phyloP scores from a whole-genome alignment of 78 protist species.

The Tieghemostelium lacteum region DNA sequence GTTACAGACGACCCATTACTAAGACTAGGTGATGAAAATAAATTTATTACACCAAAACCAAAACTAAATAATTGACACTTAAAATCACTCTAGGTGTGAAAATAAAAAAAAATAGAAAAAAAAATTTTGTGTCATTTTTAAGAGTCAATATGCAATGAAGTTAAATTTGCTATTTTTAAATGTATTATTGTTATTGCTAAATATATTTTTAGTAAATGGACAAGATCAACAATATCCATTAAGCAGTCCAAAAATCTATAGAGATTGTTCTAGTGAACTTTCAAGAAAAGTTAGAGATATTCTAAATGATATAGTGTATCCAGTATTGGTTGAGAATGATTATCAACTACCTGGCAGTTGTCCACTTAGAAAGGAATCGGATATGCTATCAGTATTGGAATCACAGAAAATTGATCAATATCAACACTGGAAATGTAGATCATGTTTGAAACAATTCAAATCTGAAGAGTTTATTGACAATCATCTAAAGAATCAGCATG shows the following conservation, averaged over 20 bases:
- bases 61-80: no score
- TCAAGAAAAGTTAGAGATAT: constrained; percentile 17
- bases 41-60: no score
- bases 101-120: not conserved
- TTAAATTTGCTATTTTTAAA: no score
- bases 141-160: no score
- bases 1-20: not conserved
- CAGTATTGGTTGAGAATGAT: not conserved
- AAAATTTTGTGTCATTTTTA: no score
- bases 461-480: constrained; percentile 3
- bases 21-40: no score
- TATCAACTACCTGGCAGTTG: constrained; percentile 4
- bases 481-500: constrained; percentile 23
- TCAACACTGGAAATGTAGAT: not conserved
- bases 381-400: constrained; percentile 15
- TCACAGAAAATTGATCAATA: constrained; percentile 15
- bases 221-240: not conserved
- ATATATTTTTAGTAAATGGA: no score
- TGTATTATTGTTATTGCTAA: no score
- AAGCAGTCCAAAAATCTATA: not conserved
- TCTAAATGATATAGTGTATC: constrained; percentile 11
- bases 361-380: not conserved
- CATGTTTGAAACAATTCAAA: constrained; percentile 15
- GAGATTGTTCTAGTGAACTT: constrained; percentile 14
- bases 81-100: no score